These are phyloP conservation scores for Tolypocladium pustulatum DNA, from an alignment of 2,329 filamentous ascomycete species.

Conservation along the genomic window DNA sequence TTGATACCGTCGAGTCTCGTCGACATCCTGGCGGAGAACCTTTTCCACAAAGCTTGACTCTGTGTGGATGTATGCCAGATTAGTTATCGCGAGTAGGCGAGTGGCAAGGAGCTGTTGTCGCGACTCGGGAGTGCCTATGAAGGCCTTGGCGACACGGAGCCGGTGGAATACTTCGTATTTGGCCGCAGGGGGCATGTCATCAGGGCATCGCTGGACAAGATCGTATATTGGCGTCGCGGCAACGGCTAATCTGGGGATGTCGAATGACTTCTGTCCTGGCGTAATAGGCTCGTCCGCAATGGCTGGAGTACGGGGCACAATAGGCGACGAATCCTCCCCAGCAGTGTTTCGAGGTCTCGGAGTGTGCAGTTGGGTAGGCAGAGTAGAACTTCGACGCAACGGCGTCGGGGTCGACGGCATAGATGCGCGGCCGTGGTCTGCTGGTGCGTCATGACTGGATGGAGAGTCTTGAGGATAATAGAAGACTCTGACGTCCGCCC, in stretches of 20 bases:
- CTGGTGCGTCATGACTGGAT: slow-evolving; percentile 4
- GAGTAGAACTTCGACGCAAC: slow-evolving; percentile 56
- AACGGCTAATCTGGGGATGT: slow-evolving; percentile 50
- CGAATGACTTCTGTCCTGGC: slow-evolving; percentile 47
- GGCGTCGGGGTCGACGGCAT: slow-evolving; percentile 65
- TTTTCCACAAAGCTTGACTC: slow-evolving; percentile 79
- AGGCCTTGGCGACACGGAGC: slow-evolving; percentile 71
- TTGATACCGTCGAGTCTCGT: slow-evolving; percentile 82
- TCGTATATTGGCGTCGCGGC: slow-evolving; percentile 42
- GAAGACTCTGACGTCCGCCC: slow-evolving; percentile 68
- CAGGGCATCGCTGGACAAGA: slow-evolving; percentile 43
- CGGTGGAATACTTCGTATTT: slow-evolving; percentile 82
- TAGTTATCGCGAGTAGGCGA: slow-evolving; percentile 78
- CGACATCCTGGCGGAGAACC: slow-evolving; percentile 75
- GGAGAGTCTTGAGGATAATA: slow-evolving; percentile 54
- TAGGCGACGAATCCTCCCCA: slow-evolving; percentile 37
- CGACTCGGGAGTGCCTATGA: slow-evolving; percentile 53
- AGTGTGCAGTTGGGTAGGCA: slow-evolving; percentile 30
- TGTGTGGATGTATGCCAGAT: slow-evolving; percentile 78
- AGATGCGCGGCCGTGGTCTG: slow-evolving; percentile 27
- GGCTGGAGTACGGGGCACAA: slow-evolving; percentile 31
- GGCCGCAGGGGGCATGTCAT: slow-evolving; percentile 58
- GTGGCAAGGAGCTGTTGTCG: slow-evolving; percentile 70
- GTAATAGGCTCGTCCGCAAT: slow-evolving; percentile 20
- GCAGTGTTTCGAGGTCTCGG: slow-evolving; percentile 24